Conservation (phyloP, 192 early-diverging fungal genomes). For the Geranomyces variabilis region DNA sequence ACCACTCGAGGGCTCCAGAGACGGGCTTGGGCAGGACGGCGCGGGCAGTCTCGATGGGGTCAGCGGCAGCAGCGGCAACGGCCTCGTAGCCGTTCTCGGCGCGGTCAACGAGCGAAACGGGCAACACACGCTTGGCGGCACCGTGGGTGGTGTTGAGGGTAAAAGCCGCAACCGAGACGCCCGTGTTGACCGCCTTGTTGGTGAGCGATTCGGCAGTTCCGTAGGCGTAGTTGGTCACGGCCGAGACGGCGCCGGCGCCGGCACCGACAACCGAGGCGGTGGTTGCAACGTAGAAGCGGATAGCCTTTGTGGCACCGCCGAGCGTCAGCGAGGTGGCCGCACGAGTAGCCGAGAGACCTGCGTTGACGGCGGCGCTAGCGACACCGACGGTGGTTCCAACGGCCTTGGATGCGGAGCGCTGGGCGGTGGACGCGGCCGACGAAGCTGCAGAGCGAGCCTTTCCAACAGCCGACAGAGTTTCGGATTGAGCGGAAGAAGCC, state of each 20-base stretch:
- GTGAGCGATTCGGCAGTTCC: constrained; percentile 9
- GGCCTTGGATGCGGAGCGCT: constrained; percentile 5
- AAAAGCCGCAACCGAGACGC: background rate
- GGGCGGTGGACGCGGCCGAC: constrained; percentile 11
- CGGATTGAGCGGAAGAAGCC: background rate
- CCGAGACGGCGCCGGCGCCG: constrained; percentile 13
- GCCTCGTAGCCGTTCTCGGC: constrained; percentile 12
- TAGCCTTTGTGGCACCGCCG: constrained; percentile 14
- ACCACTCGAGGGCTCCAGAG: constrained; percentile 14
- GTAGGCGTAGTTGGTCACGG: constrained; percentile 13
- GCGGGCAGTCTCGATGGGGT: constrained; percentile 15
- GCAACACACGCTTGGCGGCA: constrained; percentile 10
- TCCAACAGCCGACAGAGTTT: constrained; percentile 5
- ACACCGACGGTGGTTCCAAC: constrained; percentile 19
- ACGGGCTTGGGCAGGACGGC: constrained; percentile 3
- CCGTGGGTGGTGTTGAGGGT: constrained; percentile 10
- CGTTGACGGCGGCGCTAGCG: constrained; percentile 8
- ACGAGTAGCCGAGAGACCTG: constrained; percentile 12
- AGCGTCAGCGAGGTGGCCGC: constrained; percentile 3
- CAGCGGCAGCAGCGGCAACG: constrained; percentile 1
- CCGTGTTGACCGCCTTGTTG: constrained; percentile 18
- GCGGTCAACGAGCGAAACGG: constrained; percentile 10
- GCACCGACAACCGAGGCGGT: constrained; percentile 19
- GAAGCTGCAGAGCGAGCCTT: constrained; percentile 11
- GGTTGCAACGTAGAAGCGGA: constrained; percentile 18